Evolutionary conservation across 2,329 filamentous ascomycete genomes (phyloP).

Genomic region (Fusarium nygamai): DNA sequence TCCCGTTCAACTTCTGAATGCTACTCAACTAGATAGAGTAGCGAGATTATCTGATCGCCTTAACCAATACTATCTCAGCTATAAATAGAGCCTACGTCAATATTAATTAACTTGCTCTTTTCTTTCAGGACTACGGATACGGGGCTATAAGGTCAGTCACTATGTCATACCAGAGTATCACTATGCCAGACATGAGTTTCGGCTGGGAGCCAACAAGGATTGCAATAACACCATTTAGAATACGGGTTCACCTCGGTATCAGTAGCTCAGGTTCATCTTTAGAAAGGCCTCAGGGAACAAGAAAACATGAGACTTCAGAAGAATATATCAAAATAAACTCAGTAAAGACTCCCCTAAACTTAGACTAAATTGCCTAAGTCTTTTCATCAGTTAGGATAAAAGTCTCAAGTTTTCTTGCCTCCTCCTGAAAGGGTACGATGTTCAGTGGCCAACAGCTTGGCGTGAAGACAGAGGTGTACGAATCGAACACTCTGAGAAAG

Average conservation of each 20-base stretch:
- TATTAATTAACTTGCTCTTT: neutral
- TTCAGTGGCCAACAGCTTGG: neutral
- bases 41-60: neutral
- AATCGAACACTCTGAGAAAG: neutral
- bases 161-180: neutral
- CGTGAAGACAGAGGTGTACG: neutral
- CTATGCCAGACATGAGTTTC: neutral
- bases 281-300: neutral
- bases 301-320: too few relatives aligned
- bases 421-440: neutral
- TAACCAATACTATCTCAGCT: neutral
- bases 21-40: neutral
- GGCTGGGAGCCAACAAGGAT: neutral
- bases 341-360: too few relatives aligned
- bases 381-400: too few relatives aligned
- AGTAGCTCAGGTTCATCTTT: neutral
- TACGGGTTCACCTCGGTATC: neutral
- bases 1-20: neutral
- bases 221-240: neutral
- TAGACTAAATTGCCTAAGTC: too few relatives aligned
- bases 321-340: too few relatives aligned
- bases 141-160: neutral
- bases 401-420: too few relatives aligned
- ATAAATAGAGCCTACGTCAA: neutral
- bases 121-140: neutral